Conservation (phyloP, 345 rosid species). For the Cochlearia excelsa region DNA sequence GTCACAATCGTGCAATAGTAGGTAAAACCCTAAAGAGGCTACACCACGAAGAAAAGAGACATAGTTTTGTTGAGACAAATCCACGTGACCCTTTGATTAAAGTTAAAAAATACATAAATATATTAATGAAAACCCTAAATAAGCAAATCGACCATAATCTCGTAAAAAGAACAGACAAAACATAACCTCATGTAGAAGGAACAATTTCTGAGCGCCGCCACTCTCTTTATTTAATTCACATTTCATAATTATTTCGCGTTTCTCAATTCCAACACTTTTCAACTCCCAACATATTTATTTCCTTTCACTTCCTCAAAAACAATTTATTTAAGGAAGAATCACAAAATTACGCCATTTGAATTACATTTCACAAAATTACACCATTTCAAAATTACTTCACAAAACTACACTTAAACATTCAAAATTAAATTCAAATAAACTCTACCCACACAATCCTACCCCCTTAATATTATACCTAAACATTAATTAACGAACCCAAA, state of each 20-base stretch:
- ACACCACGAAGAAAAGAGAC: constrained; percentile 34
- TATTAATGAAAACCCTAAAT: constrained; percentile 25
- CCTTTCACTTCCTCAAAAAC: constrained; percentile 9
- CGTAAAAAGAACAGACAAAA: constrained; percentile 39
- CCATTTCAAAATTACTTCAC: too few species aligned
- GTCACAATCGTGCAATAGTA: constrained; percentile 34
- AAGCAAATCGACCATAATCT: constrained; percentile 41
- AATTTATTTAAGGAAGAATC: too few species aligned
- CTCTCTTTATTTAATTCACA: constrained; percentile 30
- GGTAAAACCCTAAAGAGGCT: constrained; percentile 26
- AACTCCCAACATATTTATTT: constrained; percentile 25
- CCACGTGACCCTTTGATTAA: constrained; percentile 33
- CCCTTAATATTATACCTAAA: too few species aligned
- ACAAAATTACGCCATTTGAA: too few species aligned
- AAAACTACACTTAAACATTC: too few species aligned
- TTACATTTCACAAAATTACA: too few species aligned
- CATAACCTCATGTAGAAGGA: constrained; percentile 41
- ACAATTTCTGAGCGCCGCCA: constrained; percentile 42
- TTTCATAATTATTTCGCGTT: constrained; percentile 28
- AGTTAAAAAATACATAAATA: background rate
- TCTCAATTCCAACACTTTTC: constrained; percentile 21
- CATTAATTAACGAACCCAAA: too few species aligned
- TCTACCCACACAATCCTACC: too few species aligned
- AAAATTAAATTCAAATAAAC: too few species aligned
- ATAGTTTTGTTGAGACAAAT: constrained; percentile 33